phyloP scores from a whole-genome alignment of 2,329 filamentous ascomycete species.

The Pseudogymnoascus sp. region DNA sequence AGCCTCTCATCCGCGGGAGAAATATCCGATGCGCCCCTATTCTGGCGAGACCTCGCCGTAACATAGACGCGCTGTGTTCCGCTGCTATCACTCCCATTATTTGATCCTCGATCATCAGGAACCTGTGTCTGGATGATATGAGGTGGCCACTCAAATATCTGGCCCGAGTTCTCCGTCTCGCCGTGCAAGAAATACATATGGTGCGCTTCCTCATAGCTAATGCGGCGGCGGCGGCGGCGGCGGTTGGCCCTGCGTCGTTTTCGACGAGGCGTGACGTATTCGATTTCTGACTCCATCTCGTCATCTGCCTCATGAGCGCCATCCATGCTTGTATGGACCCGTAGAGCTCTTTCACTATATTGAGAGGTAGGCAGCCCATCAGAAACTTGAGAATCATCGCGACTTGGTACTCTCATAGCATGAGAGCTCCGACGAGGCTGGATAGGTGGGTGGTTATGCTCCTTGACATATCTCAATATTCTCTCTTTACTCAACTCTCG shows the following conservation, averaged over 20 bases:
- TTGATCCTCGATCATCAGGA: background rate
- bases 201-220: background rate
- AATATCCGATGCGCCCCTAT: background rate
- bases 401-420: background rate
- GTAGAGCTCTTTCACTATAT: background rate
- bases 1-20: background rate
- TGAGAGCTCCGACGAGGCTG: constrained; percentile 10
- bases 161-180: background rate
- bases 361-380: background rate
- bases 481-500: background rate
- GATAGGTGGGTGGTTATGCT: constrained; percentile 13
- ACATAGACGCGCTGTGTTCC: background rate
- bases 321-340: background rate
- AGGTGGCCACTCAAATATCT: background rate
- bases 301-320: background rate
- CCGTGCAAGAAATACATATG: background rate
- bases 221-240: background rate
- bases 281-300: background rate
- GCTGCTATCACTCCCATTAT: background rate
- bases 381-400: background rate
- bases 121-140: background rate
- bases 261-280: background rate
- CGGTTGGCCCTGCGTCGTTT: background rate
- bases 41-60: background rate
- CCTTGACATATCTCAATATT: constrained; percentile 8